Evolutionary conservation across 805 yeast species (phyloP).

Genomic region (Myxozyma neglecta): DNA sequence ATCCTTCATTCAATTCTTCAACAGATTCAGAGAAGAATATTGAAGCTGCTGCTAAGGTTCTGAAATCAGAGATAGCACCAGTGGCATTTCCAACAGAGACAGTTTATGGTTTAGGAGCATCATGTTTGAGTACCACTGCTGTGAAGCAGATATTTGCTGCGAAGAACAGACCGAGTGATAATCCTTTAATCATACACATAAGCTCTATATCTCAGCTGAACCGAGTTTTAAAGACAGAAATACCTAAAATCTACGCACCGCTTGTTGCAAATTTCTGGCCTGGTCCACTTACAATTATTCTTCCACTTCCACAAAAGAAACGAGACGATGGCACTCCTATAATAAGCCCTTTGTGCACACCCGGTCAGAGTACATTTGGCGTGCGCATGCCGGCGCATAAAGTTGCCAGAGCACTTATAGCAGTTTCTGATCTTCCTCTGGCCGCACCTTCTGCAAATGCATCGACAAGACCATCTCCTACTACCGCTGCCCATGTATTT

Average conservation of each 20-base stretch:
- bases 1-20: constrained; percentile 5
- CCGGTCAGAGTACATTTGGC: constrained; percentile 86
- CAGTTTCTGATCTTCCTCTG: constrained; percentile 78
- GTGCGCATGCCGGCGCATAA: constrained; percentile 86
- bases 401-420: constrained; percentile 86
- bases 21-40: constrained; percentile 7
- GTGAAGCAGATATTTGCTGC: constrained; percentile 79
- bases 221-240: constrained; percentile 35
- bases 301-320: constrained; percentile 54
- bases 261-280: constrained; percentile 84
- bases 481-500: constrained; percentile 79
- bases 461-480: constrained; percentile 92
- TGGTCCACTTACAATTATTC: constrained; percentile 85
- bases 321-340: constrained; percentile 20
- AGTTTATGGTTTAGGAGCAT: constrained; percentile 93
- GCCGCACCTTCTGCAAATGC: constrained; percentile 99
- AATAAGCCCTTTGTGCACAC: constrained; percentile 76
- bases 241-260: constrained; percentile 68
- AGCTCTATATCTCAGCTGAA: constrained; percentile 70
- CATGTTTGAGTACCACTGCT: constrained; percentile 69
- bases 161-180: constrained; percentile 92
- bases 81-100: constrained; percentile 98
- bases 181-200: constrained; percentile 89
- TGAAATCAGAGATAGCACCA: constrained; percentile 54
- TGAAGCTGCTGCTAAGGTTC: constrained; percentile 56